Evolutionary conservation across 495 filamentous ascomycete species (phyloP).

Genomic region (Xanthoparmelia taractica): DNA sequence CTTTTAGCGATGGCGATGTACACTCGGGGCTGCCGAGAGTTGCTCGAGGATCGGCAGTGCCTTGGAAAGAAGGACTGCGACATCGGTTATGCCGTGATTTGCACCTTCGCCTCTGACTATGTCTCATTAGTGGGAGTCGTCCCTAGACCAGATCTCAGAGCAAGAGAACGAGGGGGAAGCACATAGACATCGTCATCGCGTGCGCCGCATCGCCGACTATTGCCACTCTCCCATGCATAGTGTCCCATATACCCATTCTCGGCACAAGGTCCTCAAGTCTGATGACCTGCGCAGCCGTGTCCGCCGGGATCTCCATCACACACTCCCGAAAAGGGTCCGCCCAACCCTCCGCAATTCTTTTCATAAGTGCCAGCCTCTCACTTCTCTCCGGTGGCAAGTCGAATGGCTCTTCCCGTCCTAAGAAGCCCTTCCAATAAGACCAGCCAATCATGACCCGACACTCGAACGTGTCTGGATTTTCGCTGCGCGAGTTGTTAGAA

Average conservation of each 20-base stretch:
- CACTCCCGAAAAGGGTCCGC: conserved; percentile 47
- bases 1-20: conserved; percentile 19
- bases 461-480: conserved; percentile 34
- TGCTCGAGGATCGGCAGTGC: conserved; percentile 22
- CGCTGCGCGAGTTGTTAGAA: conserved; percentile 32
- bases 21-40: conserved; percentile 4
- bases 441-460: conserved; percentile 49
- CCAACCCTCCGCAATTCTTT: conserved; percentile 45
- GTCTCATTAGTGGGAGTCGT: conserved; percentile 3
- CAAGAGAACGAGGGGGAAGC: background rate
- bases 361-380: conserved; percentile 45
- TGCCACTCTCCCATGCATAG: conserved; percentile 37
- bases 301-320: conserved; percentile 39
- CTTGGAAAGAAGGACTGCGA: conserved; percentile 32
- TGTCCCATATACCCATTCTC: conserved; percentile 31
- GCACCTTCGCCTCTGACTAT: conserved; percentile 51
- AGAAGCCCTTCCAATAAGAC: conserved; percentile 37
- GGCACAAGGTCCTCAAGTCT: conserved; percentile 44
- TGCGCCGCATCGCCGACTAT: conserved; percentile 48
- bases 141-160: background rate
- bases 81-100: conserved; percentile 52
- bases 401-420: conserved; percentile 20
- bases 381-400: conserved; percentile 35
- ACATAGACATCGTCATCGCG: conserved; percentile 51
- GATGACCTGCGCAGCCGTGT: conserved; percentile 43